Percentiles rank a stretch among this genome's conserved stretches.
These are phyloP conservation scores for Alternaria gaisen DNA, from an alignment of 2,329 filamentous ascomycete genomes.

Conservation along the genomic window DNA sequence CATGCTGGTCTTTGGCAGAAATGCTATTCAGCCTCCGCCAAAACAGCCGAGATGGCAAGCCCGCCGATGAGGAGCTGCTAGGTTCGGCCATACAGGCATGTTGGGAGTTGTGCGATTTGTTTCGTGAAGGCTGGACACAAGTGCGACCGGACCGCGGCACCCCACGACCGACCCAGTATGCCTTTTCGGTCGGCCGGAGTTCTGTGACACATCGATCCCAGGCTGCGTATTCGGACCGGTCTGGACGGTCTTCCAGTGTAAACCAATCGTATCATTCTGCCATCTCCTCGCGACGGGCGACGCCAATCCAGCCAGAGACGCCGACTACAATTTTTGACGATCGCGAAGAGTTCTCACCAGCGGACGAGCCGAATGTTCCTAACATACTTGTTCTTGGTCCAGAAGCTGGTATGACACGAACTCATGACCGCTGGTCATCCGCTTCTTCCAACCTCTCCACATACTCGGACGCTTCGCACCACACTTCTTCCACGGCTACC, in stretches of 20 bases:
- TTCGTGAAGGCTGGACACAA: conserved; percentile 90
- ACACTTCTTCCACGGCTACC: conserved; percentile 75
- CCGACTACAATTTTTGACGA: conserved; percentile 97
- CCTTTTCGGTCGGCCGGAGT: conserved; percentile 61
- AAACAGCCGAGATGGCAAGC: conserved; percentile 75
- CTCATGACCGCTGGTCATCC: conserved; percentile 81
- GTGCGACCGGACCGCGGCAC: conserved; percentile 86
- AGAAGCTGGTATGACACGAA: conserved; percentile 59
- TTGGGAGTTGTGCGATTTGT: conserved; percentile 93
- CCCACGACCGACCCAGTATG: conserved; percentile 80
- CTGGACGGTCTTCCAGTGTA: conserved; percentile 54
- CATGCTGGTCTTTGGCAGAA: conserved; percentile 90
- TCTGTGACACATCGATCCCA: conserved; percentile 43
- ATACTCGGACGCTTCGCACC: conserved; percentile 73
- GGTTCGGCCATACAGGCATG: conserved; percentile 90
- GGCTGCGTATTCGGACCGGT: conserved; percentile 46
- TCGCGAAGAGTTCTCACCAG: conserved; percentile 75
- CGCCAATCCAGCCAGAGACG: conserved; percentile 73
- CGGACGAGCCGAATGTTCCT: conserved; percentile 76
- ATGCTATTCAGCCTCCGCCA: conserved; percentile 93
- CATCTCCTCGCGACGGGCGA: conserved; percentile 48
- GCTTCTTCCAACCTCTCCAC: conserved; percentile 76
- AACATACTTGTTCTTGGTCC: conserved; percentile 90
- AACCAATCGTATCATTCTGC: conserved; percentile 58
- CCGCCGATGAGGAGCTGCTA: conserved; percentile 82